These are phyloP conservation scores for Plasmodium coatneyi DNA, from an alignment of 169 alveolate genomes.

Conservation along the genomic window DNA sequence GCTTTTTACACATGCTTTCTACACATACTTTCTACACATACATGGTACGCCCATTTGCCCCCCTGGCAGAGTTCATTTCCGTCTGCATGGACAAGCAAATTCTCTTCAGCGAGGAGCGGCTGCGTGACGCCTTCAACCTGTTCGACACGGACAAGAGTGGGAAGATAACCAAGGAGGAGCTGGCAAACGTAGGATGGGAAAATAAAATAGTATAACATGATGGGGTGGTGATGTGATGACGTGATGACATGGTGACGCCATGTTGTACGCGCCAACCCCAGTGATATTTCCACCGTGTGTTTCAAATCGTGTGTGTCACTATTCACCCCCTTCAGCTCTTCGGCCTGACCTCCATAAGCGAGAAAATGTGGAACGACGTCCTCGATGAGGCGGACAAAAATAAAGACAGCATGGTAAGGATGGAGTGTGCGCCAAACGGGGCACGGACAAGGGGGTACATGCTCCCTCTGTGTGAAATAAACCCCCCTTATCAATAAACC, in stretches of 20 bases:
- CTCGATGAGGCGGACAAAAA: slow-evolving; percentile 81
- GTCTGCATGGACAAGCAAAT: slow-evolving; percentile 88
- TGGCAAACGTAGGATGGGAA: slow-evolving; percentile 68
- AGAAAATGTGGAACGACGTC: slow-evolving; percentile 80
- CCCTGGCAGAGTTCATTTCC: slow-evolving; percentile 87
- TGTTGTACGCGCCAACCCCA: neutral
- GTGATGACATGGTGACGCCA: neutral
- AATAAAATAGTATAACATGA: neutral
- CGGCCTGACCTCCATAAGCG: slow-evolving; percentile 80
- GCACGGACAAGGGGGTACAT: neutral
- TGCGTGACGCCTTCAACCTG: slow-evolving; percentile 84
- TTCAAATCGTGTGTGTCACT: neutral
- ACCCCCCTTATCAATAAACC: neutral
- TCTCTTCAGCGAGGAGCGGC: slow-evolving; percentile 84
- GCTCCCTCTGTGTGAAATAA: neutral
- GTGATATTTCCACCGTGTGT: neutral
- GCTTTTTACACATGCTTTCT: too few relatives aligned
- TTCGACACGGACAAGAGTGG: slow-evolving; percentile 89
- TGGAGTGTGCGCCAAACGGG: neutral
- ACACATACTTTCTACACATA: neutral
- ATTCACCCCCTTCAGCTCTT: slow-evolving; percentile 66
- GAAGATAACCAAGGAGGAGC: slow-evolving; percentile 82
- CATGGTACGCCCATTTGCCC: neutral
- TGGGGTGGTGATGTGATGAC: neutral
- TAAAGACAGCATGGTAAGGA: slow-evolving; percentile 81